Conservation (phyloP, 306 rosid genomes). For the Begonia fuchsioides region DNA sequence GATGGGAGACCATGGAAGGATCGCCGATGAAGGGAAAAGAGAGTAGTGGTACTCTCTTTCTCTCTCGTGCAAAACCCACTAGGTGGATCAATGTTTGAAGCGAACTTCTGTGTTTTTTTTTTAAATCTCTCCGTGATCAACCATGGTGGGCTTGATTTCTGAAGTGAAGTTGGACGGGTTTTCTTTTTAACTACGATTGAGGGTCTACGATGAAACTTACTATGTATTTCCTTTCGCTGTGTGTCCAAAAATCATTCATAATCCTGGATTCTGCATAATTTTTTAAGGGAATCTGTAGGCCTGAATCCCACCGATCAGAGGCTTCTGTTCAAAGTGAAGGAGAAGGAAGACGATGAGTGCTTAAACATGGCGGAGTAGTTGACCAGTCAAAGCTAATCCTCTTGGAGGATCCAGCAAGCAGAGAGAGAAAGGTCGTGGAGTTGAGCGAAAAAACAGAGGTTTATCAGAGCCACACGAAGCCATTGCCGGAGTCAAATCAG, state of each 20-base stretch:
- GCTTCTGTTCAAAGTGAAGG: conserved; percentile 47
- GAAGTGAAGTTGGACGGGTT: conserved; percentile 57
- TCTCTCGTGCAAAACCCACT: too few relatives aligned
- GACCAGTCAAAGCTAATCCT: conserved; percentile 50
- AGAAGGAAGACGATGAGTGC: conserved; percentile 50
- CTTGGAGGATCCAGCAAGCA: conserved; percentile 64
- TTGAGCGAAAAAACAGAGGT: conserved; percentile 28
- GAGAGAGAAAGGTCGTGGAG: conserved; percentile 44
- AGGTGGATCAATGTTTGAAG: too few relatives aligned
- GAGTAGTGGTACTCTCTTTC: too few relatives aligned
- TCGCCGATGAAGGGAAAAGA: conserved; percentile 21
- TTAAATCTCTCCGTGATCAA: too few relatives aligned
- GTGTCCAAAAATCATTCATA: too few relatives aligned
- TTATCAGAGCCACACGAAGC: conserved; percentile 29
- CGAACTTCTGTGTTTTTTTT: too few relatives aligned
- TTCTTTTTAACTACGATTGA: conserved; percentile 39
- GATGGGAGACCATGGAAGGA: conserved; percentile 30
- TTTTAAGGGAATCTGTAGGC: conserved; percentile 52
- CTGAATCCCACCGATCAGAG: conserved; percentile 57
- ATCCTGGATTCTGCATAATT: not conserved
- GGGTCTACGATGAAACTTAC: conserved; percentile 16
- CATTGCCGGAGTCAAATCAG: conserved; percentile 24
- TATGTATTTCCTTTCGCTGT: not conserved
- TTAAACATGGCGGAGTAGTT: conserved; percentile 46
- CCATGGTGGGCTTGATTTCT: conserved; percentile 57